Percentiles rank a stretch among this genome's conserved stretches.
These are phyloP conservation scores for Gossypium mustelinum DNA, from an alignment of 345 rosid species.

Conservation along the genomic window DNA sequence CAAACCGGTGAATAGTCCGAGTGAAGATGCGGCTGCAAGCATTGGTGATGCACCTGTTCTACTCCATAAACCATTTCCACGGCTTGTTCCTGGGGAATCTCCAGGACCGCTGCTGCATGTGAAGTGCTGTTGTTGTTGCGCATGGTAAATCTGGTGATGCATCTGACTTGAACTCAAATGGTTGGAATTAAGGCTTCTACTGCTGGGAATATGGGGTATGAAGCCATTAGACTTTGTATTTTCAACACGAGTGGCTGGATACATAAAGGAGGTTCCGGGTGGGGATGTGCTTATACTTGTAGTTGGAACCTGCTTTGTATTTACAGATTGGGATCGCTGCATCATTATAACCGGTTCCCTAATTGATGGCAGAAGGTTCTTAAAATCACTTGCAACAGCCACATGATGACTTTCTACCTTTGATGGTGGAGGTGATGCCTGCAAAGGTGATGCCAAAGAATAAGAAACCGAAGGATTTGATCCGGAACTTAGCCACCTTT, in stretches of 20 bases:
- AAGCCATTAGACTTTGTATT: conserved; percentile 53
- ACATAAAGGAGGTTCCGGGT: conserved; percentile 50
- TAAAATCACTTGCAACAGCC: conserved; percentile 49
- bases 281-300: conserved; percentile 43
- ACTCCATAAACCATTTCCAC: conserved; percentile 51
- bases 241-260: conserved; percentile 44
- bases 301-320: conserved; percentile 41
- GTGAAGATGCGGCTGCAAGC: conserved; percentile 70
- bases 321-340: conserved; percentile 66
- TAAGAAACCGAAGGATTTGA: conserved; percentile 41
- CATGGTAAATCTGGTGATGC: conserved; percentile 52
- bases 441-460: conserved; percentile 53
- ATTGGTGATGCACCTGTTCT: conserved; percentile 45
- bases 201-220: conserved; percentile 37
- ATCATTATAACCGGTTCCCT: conserved; percentile 64
- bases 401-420: conserved; percentile 50
- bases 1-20: conserved; percentile 69
- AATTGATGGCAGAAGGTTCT: conserved; percentile 40
- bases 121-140: conserved; percentile 51
- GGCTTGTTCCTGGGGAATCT: conserved; percentile 43
- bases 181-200: conserved; percentile 40
- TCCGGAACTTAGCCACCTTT: conserved; percentile 50
- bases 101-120: conserved; percentile 34
- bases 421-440: conserved; percentile 35
- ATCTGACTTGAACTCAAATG: conserved; percentile 44